phyloP scores from a whole-genome alignment of 768 basidiomycete genomes.

The Phaffia tasmanica region DNA sequence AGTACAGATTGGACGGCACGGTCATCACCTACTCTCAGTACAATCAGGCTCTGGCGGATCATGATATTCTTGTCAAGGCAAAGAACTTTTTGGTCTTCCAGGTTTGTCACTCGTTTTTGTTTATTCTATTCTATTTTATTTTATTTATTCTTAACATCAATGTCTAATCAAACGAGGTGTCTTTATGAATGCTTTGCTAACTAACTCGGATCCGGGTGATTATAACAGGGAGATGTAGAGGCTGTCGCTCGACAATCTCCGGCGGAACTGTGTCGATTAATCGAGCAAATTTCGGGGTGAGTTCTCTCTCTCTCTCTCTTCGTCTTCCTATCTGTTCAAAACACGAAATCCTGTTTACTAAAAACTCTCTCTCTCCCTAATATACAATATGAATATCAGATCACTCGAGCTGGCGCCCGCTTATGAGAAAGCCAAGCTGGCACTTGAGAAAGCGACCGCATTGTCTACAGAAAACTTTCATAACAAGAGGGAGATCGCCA shows the following conservation, averaged over 20 bases:
- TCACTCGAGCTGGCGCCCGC: slow-evolving; percentile 78
- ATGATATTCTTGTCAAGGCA: slow-evolving; percentile 95
- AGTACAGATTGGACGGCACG: slow-evolving; percentile 75
- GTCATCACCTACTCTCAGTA: slow-evolving; percentile 77
- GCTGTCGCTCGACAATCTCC: slow-evolving; percentile 91
- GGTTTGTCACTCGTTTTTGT: slow-evolving; percentile 21
- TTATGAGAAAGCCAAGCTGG: slow-evolving; percentile 79
- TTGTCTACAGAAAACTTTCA: slow-evolving; percentile 90
- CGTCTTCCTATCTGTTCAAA: background rate
- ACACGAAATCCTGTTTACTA: no score
- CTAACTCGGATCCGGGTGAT: background rate
- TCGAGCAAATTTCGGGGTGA: slow-evolving; percentile 85
- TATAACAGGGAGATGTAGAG: slow-evolving; percentile 70
- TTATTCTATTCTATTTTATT: no score
- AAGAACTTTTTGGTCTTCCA: slow-evolving; percentile 99
- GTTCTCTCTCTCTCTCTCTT: slow-evolving; percentile 16
- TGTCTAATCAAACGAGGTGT: background rate
- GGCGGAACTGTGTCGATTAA: slow-evolving; percentile 72
- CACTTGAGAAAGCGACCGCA: slow-evolving; percentile 81
- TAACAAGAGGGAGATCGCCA: slow-evolving; percentile 81
- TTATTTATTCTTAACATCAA: background rate
- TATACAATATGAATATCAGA: background rate
- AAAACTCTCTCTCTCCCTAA: no score
- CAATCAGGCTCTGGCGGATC: slow-evolving; percentile 70
- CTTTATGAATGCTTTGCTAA: background rate